Conservation (phyloP, 352 stramenopile species). For the Phytophthora pinifolia region DNA sequence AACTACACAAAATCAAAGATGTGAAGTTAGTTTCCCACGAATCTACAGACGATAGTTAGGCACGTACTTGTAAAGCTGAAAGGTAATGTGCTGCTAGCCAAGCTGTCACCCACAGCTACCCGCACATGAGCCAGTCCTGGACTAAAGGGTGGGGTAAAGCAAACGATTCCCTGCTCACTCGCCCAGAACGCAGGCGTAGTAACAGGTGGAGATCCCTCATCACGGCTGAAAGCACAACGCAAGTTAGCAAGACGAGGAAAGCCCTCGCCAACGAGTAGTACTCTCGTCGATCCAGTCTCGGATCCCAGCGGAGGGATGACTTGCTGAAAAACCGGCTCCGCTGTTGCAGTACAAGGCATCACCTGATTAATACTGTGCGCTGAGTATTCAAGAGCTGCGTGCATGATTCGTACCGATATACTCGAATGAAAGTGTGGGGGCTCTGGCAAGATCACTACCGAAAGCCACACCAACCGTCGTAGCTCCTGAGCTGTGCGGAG, state of each 20-base stretch:
- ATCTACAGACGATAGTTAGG: background rate
- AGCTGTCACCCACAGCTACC: conserved; percentile 16
- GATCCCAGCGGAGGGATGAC: conserved; percentile 36
- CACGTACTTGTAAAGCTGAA: conserved; percentile 32
- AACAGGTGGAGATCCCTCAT: background rate
- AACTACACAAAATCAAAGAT: conserved; percentile 19
- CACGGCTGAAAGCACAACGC: conserved; percentile 22
- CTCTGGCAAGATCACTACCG: background rate
- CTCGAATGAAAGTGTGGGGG: conserved; percentile 24
- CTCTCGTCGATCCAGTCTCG: conserved; percentile 27
- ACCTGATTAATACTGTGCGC: background rate
- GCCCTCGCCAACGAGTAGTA: conserved; percentile 31
- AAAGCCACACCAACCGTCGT: conserved; percentile 21
- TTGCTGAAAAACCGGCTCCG: conserved; percentile 26
- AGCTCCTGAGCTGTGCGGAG: conserved; percentile 12
- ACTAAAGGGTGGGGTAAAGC: conserved; percentile 22
- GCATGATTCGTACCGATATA: conserved; percentile 31
- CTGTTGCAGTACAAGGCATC: conserved; percentile 17
- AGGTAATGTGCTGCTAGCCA: conserved; percentile 19
- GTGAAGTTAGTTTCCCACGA: background rate
- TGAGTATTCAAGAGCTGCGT: background rate
- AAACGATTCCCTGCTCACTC: conserved; percentile 23
- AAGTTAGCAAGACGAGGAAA: conserved; percentile 23
- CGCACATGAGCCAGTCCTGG: conserved; percentile 19
- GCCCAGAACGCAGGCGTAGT: conserved; percentile 25